These are phyloP conservation scores for Boletus speciosus DNA, from an alignment of 768 basidiomycete genomes.

Conservation along the genomic window DNA sequence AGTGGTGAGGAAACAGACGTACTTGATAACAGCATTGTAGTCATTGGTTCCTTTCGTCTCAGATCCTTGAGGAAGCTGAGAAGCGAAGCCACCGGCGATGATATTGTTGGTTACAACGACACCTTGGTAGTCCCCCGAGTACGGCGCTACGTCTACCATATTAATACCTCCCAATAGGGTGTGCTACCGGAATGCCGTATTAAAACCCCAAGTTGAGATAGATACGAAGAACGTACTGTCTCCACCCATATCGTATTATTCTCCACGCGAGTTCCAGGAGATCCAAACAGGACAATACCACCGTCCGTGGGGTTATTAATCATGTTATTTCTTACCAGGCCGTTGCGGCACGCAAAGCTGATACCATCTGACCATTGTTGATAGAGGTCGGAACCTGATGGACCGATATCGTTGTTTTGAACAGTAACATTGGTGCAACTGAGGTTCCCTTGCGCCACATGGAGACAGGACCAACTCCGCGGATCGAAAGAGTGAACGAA, in stretches of 20 bases:
- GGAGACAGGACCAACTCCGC: conserved; percentile 80
- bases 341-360: conserved; percentile 64
- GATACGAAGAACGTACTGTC: conserved; percentile 42
- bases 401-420: conserved; percentile 82
- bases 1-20: conserved; percentile 20
- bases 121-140: conserved; percentile 56
- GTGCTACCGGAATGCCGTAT: conserved; percentile 37
- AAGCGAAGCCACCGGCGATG: conserved; percentile 68
- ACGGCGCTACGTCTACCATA: conserved; percentile 70
- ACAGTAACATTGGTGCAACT: conserved; percentile 61
- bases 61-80: conserved; percentile 36
- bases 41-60: conserved; percentile 53
- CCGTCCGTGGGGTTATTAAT: conserved; percentile 75
- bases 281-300: conserved; percentile 74
- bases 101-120: conserved; percentile 65
- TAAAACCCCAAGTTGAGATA: background rate
- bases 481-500: conserved; percentile 75
- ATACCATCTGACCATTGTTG: conserved; percentile 84
- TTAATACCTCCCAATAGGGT: conserved; percentile 77
- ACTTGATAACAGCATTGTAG: conserved; percentile 70
- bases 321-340: conserved; percentile 63
- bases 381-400: conserved; percentile 62
- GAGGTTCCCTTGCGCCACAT: conserved; percentile 66
- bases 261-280: conserved; percentile 67
- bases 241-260: conserved; percentile 76